Evolutionary conservation across 768 basidiomycete species (phyloP).

Genomic region (Lentinus tigrinus): DNA sequence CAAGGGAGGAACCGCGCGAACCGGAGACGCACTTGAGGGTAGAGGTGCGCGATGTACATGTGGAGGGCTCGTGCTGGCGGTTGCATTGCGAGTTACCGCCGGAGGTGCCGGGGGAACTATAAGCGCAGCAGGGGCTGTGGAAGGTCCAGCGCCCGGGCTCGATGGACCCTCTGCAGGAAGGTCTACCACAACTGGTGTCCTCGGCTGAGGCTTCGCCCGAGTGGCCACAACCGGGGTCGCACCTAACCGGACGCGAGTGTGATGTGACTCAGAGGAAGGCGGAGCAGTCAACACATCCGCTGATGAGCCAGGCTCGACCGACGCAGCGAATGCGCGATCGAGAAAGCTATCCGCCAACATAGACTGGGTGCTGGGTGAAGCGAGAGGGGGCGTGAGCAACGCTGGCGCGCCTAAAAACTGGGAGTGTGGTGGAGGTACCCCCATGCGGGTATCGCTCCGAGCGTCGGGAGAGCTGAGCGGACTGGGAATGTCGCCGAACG

Average conservation of each 20-base stretch:
- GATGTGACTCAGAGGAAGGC: slow-evolving; percentile 26
- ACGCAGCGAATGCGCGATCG: slow-evolving; percentile 20
- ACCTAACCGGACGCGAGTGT: slow-evolving; percentile 14
- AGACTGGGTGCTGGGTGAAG: slow-evolving; percentile 5
- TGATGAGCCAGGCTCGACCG: slow-evolving; percentile 20
- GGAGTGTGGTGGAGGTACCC: not conserved
- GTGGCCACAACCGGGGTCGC: slow-evolving; percentile 8
- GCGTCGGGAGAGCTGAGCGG: slow-evolving; percentile 11
- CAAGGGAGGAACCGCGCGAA: not conserved
- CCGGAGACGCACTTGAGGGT: not conserved
- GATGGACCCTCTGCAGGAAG: not conserved
- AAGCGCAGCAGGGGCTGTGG: not conserved
- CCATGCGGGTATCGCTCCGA: not conserved
- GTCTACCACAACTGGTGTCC: slow-evolving; percentile 1
- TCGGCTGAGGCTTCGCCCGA: not conserved
- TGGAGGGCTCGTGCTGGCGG: not conserved
- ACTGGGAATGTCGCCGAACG: slow-evolving; percentile 2
- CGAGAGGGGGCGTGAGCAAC: not conserved
- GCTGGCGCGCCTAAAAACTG: no score
- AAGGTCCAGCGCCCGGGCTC: not conserved
- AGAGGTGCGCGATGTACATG: not conserved
- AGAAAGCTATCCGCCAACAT: slow-evolving; percentile 25
- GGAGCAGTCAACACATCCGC: slow-evolving; percentile 11
- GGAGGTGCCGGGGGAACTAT: not conserved
- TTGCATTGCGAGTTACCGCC: not conserved